Evolutionary conservation across 164 flowering plant genomes (phyloP), one percentile per base, ranked within the genome.

Genomic region (Cinnamomum chago): DNA sequence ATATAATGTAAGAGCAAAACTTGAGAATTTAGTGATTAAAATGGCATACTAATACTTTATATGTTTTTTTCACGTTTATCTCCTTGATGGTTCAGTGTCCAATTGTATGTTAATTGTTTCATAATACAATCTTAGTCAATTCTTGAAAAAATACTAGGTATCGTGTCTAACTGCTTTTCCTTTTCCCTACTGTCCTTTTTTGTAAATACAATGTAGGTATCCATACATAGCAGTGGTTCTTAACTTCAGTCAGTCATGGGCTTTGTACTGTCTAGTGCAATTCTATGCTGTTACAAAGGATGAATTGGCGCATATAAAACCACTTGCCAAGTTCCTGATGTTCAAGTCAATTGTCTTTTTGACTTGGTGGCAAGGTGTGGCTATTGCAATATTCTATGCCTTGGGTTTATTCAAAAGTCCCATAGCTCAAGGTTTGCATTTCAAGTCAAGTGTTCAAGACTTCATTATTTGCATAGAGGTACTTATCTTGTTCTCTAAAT

Each of bases 361-460:
- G 84, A 93, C 99, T 14, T 95, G 99, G 99, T 95, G 99, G 99
- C 98, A 95, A 88, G 99, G 98, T 79, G 90, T 95, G 73, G 96
- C 89, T 52, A 92, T 95, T 76, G 96, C 98, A 23, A 83, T 92
- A 68, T 82, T 95, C 20, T 89, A 79, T 83, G 84, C 87, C 51
- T 75, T 95, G 70, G 99, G 97, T 23, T 83, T 95, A 78, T 86
- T 95, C 82, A 89, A 87, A 80, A 92, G 97, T 79, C 82, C 98
- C 17, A 81, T 93, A 72, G 97, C 99, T 80, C 90, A 90, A 83
- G 89, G 87, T 50, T 81, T 93, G 85, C 94, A 91, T 80, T 87
- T 89, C 70, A 86, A 95, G 77, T 88, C 99, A 70, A 89, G 96
- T 68, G 88, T 95, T 72, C 99, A 93, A 72, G 94, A 92, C 80